Evolutionary conservation across 805 yeast species (phyloP).

Genomic region (Candida arabinofermentans): DNA sequence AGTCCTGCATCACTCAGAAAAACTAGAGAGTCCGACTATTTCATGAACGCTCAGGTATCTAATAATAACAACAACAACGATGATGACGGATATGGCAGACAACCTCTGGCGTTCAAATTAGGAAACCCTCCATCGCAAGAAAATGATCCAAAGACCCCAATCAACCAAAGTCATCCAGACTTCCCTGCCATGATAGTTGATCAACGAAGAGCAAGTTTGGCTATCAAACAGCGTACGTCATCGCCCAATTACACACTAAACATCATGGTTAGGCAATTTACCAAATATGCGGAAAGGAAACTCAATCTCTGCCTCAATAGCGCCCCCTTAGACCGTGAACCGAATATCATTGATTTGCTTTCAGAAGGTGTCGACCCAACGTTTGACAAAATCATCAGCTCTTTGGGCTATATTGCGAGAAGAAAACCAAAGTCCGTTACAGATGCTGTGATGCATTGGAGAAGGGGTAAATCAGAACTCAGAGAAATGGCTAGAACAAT

Average conservation of each 20-base stretch:
- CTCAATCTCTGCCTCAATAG: constrained; percentile 65
- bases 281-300: constrained; percentile 87
- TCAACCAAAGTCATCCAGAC: constrained; percentile 4
- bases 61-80: constrained; percentile 1
- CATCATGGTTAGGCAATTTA: constrained; percentile 91
- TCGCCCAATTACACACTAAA: constrained; percentile 81
- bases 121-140: constrained; percentile 18
- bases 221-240: constrained; percentile 50
- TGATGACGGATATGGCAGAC: constrained; percentile 20
- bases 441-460: constrained; percentile 98
- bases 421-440: constrained; percentile 92
- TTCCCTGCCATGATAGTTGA: constrained; percentile 9
- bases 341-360: constrained; percentile 71
- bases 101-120: constrained; percentile 24
- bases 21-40: background rate
- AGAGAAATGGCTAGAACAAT: constrained; percentile 60
- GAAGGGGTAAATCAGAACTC: constrained; percentile 87
- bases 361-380: constrained; percentile 83
- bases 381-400: constrained; percentile 80
- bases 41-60: background rate
- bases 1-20: background rate
- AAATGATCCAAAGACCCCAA: constrained; percentile 9
- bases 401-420: constrained; percentile 87
- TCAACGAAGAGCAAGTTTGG: constrained; percentile 50
- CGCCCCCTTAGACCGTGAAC: constrained; percentile 64